Evolutionary conservation across 2,329 filamentous ascomycete species (phyloP), one percentile per base, ranked within the genome.

Genomic region (Catunica adiposa): DNA sequence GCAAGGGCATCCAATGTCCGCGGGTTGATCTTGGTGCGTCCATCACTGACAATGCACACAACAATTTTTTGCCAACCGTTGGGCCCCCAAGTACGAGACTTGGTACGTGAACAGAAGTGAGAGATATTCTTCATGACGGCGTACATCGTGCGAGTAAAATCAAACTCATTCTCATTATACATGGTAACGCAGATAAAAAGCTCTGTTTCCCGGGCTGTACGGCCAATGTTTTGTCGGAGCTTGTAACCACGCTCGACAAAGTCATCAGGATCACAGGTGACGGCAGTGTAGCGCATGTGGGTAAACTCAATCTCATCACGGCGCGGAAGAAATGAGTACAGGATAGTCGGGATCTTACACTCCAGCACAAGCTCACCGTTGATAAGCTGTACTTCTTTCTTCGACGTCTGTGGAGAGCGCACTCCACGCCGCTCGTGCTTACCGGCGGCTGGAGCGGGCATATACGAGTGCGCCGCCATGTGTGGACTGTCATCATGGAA

Each of bases 51-150:
- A 47, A 98, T 82, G 67, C 90, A 97, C 9, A 98, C 92, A 8
- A 98, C 92, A 63, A 98, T 97, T 75, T 98, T 98, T 74, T 98
- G 97, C 92, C 92, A 98, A 3, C 90, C 89, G 63, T 95, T 88
- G 68, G 94, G 92, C 61, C 92, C 92, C 92, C 92, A 98, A 0
- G 90, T 97, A 71, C 95, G 94, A 70, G 89, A 95, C 66, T 85
- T 88, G 48, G 83, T 88, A 52, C 90, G 80, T 59, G 86, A 88
- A 69, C 92, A 96, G 86, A 98, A 96, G 73, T 90, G 89, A 68
- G 96, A 90, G 62, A 98, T 87, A 68, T 98, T 98, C 73, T 98
- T 97, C 75, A 97, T 90, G 3, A 98, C 89, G 68, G 92, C 92
- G 52, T 83, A 86, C 87, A 98, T 87, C 3, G 92, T 97, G 44